Percentiles rank a stretch among this genome's conserved stretches.
Conservation (phyloP, 768 basidiomycete genomes). For the Rhodotorula paludigena region DNA sequence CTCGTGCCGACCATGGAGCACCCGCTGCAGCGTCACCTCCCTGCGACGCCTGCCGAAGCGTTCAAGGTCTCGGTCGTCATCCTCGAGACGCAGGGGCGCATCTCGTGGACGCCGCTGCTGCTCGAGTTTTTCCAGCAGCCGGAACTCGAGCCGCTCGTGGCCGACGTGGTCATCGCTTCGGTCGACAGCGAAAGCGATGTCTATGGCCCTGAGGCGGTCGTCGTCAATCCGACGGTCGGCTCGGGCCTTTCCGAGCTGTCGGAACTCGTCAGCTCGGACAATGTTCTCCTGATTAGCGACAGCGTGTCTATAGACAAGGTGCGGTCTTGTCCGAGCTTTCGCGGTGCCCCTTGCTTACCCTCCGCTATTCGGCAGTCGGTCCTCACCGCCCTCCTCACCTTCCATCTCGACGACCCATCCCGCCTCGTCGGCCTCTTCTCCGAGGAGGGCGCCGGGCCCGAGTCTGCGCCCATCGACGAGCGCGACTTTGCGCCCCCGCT, state of each 20-base stretch:
- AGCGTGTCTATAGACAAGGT: conserved; percentile 33
- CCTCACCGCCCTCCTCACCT: conserved; percentile 16
- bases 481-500: conserved; percentile 12
- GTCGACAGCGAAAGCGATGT: conserved; percentile 20
- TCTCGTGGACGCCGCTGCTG: conserved; percentile 17
- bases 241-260: conserved; percentile 17
- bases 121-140: conserved; percentile 17
- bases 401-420: conserved; percentile 18
- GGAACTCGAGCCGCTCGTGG: conserved; percentile 18
- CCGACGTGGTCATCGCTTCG: conserved; percentile 21
- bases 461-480: too few relatives aligned
- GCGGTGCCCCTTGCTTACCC: not conserved
- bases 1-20: conserved; percentile 31
- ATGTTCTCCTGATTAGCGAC: conserved; percentile 24
- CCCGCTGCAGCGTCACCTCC: conserved; percentile 31
- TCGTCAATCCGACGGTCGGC: conserved; percentile 15
- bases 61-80: conserved; percentile 30
- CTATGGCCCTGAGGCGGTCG: conserved; percentile 2
- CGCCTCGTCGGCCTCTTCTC: conserved; percentile 28
- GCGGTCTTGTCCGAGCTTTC: too few relatives aligned
- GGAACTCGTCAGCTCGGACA: conserved; percentile 3
- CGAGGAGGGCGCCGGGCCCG: not conserved
- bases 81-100: conserved; percentile 23
- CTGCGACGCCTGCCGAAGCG: not conserved
- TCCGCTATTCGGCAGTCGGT: not conserved